Percentiles rank a stretch among this genome's conserved stretches.
phyloP scores from a whole-genome alignment of 768 basidiomycete genomes.

The Lanmaoa rubissima region DNA sequence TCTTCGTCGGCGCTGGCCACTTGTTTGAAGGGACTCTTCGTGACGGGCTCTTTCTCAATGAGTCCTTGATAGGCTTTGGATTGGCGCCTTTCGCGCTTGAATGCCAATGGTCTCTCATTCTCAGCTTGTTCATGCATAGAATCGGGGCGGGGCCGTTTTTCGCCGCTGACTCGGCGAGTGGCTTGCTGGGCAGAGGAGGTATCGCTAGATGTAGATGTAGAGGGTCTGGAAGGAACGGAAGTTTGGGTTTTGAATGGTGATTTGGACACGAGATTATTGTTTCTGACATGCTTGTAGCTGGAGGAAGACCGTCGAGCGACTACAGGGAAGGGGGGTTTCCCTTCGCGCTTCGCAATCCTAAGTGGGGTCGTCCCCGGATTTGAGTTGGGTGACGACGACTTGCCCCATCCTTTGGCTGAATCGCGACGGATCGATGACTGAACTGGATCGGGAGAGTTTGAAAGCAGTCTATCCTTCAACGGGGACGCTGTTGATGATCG shows the following conservation, averaged over 20 bases:
- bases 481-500: slow-evolving; percentile 39
- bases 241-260: slow-evolving; percentile 80
- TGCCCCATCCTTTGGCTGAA: slow-evolving; percentile 63
- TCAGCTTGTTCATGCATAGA: slow-evolving; percentile 72
- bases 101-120: slow-evolving; percentile 67
- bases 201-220: slow-evolving; percentile 12
- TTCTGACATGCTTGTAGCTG: slow-evolving; percentile 76
- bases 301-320: slow-evolving; percentile 71
- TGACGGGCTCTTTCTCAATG: slow-evolving; percentile 72
- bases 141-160: slow-evolving; percentile 71
- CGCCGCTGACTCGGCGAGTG: slow-evolving; percentile 61
- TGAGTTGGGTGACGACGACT: slow-evolving; percentile 36
- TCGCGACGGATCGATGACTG: slow-evolving; percentile 62
- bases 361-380: slow-evolving; percentile 55
- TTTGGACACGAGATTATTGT: slow-evolving; percentile 78
- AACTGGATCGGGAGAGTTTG: slow-evolving; percentile 61
- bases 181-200: slow-evolving; percentile 12
- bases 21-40: slow-evolving; percentile 76
- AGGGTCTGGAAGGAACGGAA: slow-evolving; percentile 42
- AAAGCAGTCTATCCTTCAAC: slow-evolving; percentile 57
- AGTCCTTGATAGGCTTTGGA: slow-evolving; percentile 74
- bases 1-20: slow-evolving; percentile 27
- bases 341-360: slow-evolving; percentile 72
- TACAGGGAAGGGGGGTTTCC: slow-evolving; percentile 41
- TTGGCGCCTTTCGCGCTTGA: slow-evolving; percentile 72